Base-by-base conservation (phyloP, 2,329 filamentous ascomycete species). In the Ophiobolus disseminans region DNA sequence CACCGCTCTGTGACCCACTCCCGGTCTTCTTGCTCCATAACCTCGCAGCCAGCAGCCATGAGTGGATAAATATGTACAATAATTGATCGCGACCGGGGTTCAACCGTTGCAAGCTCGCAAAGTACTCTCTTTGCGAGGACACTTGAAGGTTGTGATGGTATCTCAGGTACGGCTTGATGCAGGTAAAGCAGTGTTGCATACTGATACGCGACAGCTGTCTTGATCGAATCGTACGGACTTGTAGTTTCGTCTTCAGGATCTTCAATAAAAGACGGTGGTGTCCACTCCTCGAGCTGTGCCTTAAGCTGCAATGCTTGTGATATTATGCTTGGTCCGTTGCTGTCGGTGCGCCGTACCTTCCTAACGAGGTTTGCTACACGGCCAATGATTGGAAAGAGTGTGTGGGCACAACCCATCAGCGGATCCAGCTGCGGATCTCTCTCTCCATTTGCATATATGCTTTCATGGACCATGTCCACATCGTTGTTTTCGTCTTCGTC, bases 61-160 rank as follows among this genome's bases (percentile, higher is more conserved):
- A 90, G 78, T 1, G 87, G 87, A 56, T 85, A 89, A 48, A 89
- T 87, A 30, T 89, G 86, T 2, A 89, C 81, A 36, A 89, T 86
- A 14, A 85, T 81, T 0, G 85, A 80, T 7, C 86, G 80, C 26
- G 84, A 87, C 9, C 76, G 80, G 2, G 83, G 71, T 1, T 86
- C 84, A 0, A 89, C 84, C 0, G 82, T 86, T 3, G 85, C 85
- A 2, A 90, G 73, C 40, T 83, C 79, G 17, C 81, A 77, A 41
- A 89, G 70, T 1, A 86, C 82, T 37, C 82, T 81, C 60, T 86
- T 83, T 0, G 86, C 85, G 7, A 89, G 74, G 20, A 81, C 78
- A 6, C 79, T 76, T 0, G 83, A 79, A 2, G 80, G 75, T 32
- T 81, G 75, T 2, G 81, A 86, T 2, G 85, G 84, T 16, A 89